Evolutionary conservation across 441 rosid species (phyloP).

Genomic region (Gossypium davidsonii): DNA sequence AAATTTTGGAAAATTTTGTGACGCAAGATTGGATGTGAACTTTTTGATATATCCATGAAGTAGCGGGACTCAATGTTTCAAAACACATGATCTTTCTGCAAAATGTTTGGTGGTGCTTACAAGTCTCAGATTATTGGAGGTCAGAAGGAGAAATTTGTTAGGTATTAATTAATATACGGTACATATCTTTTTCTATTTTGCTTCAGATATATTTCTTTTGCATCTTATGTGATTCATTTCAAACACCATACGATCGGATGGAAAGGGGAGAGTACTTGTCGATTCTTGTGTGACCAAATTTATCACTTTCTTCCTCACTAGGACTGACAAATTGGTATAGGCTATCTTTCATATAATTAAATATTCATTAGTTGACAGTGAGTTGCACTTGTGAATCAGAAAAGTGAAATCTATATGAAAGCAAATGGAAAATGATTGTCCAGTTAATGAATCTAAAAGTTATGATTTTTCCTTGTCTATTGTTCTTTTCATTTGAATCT

Average conservation of each 20-base stretch:
- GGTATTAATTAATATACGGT: conserved; percentile 31
- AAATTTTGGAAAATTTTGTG: not conserved
- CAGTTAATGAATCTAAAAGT: not conserved
- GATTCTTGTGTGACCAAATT: not conserved
- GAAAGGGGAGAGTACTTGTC: not conserved
- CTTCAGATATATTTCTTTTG: not conserved
- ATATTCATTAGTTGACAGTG: not conserved
- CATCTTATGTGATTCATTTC: not conserved
- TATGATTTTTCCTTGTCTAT: not conserved
- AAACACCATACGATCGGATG: not conserved
- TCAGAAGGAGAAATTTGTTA: conserved; percentile 68
- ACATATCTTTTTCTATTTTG: not conserved
- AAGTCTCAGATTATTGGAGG: conserved; percentile 82
- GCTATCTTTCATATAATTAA: not conserved
- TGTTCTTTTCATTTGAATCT: not conserved
- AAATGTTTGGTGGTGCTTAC: conserved; percentile 60
- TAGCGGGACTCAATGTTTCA: not conserved
- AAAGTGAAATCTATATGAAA: not conserved
- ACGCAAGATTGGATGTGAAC: not conserved
- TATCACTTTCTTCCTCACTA: not conserved
- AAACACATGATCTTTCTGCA: conserved; percentile 31
- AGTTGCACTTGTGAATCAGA: not conserved
- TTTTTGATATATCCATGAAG: not conserved
- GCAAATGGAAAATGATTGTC: not conserved
- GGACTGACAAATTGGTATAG: not conserved